Base-by-base conservation (phyloP, 164 flowering plant genomes). In the Buxus sempervirens region DNA sequence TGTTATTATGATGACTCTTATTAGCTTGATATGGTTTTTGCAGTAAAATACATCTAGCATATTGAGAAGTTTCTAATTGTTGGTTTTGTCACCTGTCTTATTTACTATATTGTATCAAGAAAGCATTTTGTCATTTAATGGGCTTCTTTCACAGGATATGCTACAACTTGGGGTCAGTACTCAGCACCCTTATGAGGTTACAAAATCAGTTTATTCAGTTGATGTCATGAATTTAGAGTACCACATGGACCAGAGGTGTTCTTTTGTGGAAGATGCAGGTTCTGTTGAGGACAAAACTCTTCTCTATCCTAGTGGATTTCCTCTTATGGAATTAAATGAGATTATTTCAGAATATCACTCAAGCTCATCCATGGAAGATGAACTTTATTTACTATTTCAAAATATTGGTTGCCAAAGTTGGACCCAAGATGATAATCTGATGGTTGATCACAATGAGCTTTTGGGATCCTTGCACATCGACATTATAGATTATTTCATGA, bases 311-410 rank as follows among this genome's bases (percentile, higher is more conserved):
- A 36, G 22, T 21, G 59, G 56, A 58, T 83, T 82, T 69, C 88
- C 89, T 48, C 71, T 75, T 70, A 75, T 90, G 58, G 98, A 94
- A 82, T 85, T 85, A 62, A 81, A 83, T 63, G 96, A 84, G 75
- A 74, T 75, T 63, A 62, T 76, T 59, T 70, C 77, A 70, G 82
- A 72, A 64, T 51, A 41, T 70, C 58, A 51, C 67, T 59, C 70
- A 28, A 24, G 63, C 58, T 62, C 68, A 14, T 66, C 76, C 55
- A 23, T 66, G 54, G 79, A 70, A 55, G 83, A 81, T 66, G 79
- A 77, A 64, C 68, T 82, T 68, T 71, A 63, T 67, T 70, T 68
- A 23, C 62, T 76, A 20, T 73, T 86, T 71, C 75, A 79, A 58
- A 72, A 66, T 60, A 75, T 79, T 49, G 77, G 82, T 59, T 32